Percentiles rank a stretch among this genome's conserved stretches.
Evolutionary conservation across 1,284 basidiomycete species (phyloP).

Genomic region (Cronartium quercuum): DNA sequence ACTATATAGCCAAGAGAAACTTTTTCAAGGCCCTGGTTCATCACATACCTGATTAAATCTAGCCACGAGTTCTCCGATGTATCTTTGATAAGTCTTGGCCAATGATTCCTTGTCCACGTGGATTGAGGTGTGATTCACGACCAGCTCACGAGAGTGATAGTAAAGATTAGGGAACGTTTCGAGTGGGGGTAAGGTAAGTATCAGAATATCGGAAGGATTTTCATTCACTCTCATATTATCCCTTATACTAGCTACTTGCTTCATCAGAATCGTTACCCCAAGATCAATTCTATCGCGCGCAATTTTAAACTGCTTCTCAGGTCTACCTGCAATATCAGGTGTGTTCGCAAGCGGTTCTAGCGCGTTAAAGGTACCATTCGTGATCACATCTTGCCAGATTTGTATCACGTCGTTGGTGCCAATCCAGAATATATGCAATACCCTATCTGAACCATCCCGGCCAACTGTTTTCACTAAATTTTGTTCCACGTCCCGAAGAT

Average conservation of each 20-base stretch:
- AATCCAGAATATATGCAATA: conserved; percentile 19
- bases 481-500: neutral
- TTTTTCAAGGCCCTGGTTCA: too few species aligned
- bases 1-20: neutral
- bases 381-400: conserved; percentile 31
- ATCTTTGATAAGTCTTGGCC: neutral
- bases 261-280: neutral
- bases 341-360: neutral
- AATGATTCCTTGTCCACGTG: neutral
- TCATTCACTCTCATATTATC: neutral
- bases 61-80: conserved; percentile 7
- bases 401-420: conserved; percentile 25
- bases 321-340: neutral
- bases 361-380: conserved; percentile 14
- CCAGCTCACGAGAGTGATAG: conserved; percentile 19
- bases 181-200: conserved; percentile 17
- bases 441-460: neutral
- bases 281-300: neutral
- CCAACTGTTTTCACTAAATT: neutral
- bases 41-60: conserved; percentile 11
- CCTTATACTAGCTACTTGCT: neutral
- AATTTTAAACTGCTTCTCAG: conserved; percentile 2
- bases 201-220: conserved; percentile 5
- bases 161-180: conserved; percentile 29
- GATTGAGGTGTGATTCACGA: neutral